Base-by-base conservation (phyloP, 2,329 filamentous ascomycete genomes). In the Diatrype stigma region DNA sequence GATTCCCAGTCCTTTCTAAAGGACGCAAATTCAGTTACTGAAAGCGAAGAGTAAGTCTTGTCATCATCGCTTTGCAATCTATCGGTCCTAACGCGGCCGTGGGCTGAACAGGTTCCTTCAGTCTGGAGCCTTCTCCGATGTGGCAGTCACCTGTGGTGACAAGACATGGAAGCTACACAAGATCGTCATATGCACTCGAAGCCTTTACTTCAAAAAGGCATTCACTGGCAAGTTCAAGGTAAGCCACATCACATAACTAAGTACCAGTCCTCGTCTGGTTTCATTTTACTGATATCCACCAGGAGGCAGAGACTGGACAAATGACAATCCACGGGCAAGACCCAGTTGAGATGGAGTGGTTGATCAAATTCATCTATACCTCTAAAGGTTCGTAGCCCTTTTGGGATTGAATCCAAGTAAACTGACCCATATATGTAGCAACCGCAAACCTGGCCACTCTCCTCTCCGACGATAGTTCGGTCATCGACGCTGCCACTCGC, bases 161-260 rank as follows among this genome's bases (percentile, higher is more conserved):
- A 34, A 38, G 16, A 53, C 46, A 11, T 59, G 56, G 55, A 32
- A 40, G 2, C 42, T 54, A 5, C 53, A 59, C 34, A 51, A 47
- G 19, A 3, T 1, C 14, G 50, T 59, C 30, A 21, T 57, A 2
- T 22, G 23, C 10, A 11, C 45, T 2, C 46, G 55, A 32, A 56
- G 47, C 14, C 3, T 3, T 3, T 57, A 47, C 37, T 59, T 57
- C 23, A 16, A 22, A 21, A 49, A 42, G 32, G 51, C 48, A 12
- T 42, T 50, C 19, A n/a, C 12, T 1, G 38, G 45, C 8, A 17
- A 28, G 16, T 51, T 48, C 26, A 19, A 28, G n/a, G 49, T 44
- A 19, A 42, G 42, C 16, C 7, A 14, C 8, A n/a, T n/a, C n/a
- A n/a, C n/a, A n/a, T n/a, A n/a, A n/a, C 19, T 37, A 6, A 10